Percentiles rank a stretch among this genome's conserved stretches.
Conservation (phyloP, 768 basidiomycete species). For the Boletus vermiculosoides region DNA sequence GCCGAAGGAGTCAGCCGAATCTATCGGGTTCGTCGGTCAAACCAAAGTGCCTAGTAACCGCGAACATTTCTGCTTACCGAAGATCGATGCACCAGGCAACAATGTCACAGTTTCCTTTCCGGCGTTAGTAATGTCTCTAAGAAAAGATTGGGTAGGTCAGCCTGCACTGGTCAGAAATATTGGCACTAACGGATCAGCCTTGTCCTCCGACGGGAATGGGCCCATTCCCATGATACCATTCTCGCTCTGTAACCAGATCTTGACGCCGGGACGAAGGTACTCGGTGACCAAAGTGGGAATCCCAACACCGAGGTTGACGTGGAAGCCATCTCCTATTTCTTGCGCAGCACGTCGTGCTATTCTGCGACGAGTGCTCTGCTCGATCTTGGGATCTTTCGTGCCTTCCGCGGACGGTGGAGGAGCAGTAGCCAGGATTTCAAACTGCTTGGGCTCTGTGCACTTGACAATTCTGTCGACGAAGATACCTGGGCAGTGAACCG, state of each 20-base stretch:
- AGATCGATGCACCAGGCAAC: slow-evolving; percentile 83
- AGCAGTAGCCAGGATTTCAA: slow-evolving; percentile 71
- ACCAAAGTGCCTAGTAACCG: slow-evolving; percentile 21
- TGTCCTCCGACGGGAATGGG: slow-evolving; percentile 73
- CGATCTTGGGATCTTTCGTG: slow-evolving; percentile 47
- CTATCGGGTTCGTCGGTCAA: slow-evolving; percentile 24
- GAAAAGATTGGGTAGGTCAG: slow-evolving; percentile 38
- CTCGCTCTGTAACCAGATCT: slow-evolving; percentile 85
- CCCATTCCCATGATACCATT: slow-evolving; percentile 88
- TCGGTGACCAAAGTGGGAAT: slow-evolving; percentile 87
- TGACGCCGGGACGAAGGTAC: slow-evolving; percentile 62
- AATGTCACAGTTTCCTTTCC: slow-evolving; percentile 93
- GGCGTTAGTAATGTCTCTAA: slow-evolving; percentile 84
- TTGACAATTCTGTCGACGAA: slow-evolving; percentile 84
- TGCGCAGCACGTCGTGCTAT: slow-evolving; percentile 84
- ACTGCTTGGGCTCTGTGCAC: slow-evolving; percentile 68
- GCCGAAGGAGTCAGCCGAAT: slow-evolving; percentile 87
- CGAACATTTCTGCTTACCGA: slow-evolving; percentile 68
- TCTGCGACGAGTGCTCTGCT: slow-evolving; percentile 55
- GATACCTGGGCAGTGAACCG: slow-evolving; percentile 77
- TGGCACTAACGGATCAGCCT: slow-evolving; percentile 72
- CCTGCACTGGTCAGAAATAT: neutral
- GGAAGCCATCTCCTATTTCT: slow-evolving; percentile 82
- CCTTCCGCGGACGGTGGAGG: slow-evolving; percentile 38
- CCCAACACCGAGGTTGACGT: slow-evolving; percentile 87